Percentiles rank a stretch among this genome's conserved stretches.
These are phyloP conservation scores for Pseudocercospora pini-densiflorae DNA, from an alignment of 2,329 filamentous ascomycete genomes.

Conservation along the genomic window DNA sequence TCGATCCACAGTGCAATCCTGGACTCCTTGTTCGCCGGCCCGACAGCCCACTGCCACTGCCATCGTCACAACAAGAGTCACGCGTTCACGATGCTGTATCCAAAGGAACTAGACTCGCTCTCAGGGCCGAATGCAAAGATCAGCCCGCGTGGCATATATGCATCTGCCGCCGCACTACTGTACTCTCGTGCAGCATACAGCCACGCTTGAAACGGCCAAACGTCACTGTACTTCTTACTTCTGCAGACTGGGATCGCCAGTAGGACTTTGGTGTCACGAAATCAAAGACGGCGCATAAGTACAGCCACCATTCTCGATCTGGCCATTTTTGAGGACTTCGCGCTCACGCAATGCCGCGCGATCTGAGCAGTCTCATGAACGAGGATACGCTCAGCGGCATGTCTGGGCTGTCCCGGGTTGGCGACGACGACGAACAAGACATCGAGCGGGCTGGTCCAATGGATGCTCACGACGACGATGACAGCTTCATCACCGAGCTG, in stretches of 20 bases:
- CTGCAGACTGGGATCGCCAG: neutral
- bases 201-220: slow-evolving; percentile 11
- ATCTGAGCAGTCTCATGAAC: slow-evolving; percentile 39
- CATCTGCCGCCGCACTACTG: neutral
- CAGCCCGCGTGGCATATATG: neutral
- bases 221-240: slow-evolving; percentile 7
- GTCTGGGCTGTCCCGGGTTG: slow-evolving; percentile 44
- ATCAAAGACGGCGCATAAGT: slow-evolving; percentile 9
- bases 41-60: neutral
- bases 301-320: slow-evolving; percentile 9
- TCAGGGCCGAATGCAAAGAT: neutral
- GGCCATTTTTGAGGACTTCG: neutral
- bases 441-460: slow-evolving; percentile 5
- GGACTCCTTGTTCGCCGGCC: neutral
- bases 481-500: slow-evolving; percentile 22
- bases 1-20: neutral
- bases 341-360: slow-evolving; percentile 46
- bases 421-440: slow-evolving; percentile 16
- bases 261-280: slow-evolving; percentile 6
- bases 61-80: neutral
- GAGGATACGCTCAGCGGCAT: slow-evolving; percentile 39
- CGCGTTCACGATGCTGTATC: neutral
- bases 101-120: neutral
- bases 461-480: slow-evolving; percentile 17
- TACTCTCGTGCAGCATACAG: neutral